Evolutionary conservation across 2,329 filamentous ascomycete species (phyloP).

Genomic region (Penicillium italicum): DNA sequence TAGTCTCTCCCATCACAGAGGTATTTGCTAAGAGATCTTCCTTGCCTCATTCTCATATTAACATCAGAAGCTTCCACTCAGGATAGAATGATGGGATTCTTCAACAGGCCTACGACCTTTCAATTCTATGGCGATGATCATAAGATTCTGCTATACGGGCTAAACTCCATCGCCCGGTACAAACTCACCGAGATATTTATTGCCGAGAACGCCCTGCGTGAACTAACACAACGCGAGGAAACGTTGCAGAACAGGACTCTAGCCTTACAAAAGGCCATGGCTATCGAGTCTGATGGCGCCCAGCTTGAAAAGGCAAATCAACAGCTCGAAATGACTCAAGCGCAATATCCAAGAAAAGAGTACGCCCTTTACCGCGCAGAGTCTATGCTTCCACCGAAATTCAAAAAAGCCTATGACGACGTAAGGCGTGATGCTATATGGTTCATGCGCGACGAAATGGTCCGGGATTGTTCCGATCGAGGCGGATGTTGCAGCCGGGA

Average conservation of each 20-base stretch:
- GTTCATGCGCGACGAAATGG: constrained; percentile 10
- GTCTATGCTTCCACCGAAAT: neutral
- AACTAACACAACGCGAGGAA: neutral
- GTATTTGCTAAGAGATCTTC: neutral
- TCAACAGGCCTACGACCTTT: neutral
- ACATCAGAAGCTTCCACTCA: neutral
- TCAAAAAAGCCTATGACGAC: neutral
- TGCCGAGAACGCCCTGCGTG: neutral
- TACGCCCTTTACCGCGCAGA: neutral
- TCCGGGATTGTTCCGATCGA: constrained; percentile 5
- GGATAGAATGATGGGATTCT: neutral
- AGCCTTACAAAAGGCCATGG: neutral
- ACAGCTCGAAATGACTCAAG: neutral
- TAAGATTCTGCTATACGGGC: neutral
- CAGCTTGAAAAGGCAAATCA: neutral
- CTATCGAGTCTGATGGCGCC: neutral
- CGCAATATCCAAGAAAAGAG: neutral
- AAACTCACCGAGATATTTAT: neutral
- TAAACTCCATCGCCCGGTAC: neutral
- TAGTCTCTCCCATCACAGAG: neutral
- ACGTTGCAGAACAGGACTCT: neutral
- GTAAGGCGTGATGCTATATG: constrained; percentile 3
- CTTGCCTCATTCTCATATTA: neutral
- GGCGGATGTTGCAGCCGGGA: constrained; percentile 12
- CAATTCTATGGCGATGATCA: neutral